Evolutionary conservation across 805 yeast species (phyloP), one percentile per base, ranked within the genome.

Genomic region (Kuraishia cidri): DNA sequence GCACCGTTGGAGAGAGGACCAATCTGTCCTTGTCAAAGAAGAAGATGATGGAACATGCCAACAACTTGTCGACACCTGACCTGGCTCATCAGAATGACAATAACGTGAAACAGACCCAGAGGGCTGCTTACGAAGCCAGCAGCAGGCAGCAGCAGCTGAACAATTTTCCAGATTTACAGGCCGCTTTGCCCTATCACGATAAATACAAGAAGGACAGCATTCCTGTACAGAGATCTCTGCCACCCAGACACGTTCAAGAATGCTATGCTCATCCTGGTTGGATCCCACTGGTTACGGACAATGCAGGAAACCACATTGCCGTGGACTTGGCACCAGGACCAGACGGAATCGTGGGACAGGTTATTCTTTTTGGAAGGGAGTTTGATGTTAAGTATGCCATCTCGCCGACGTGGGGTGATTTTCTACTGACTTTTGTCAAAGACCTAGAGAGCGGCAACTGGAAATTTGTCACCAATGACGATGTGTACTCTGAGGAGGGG

Each of bases 251-350:
- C 3, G 62, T 87, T 21, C 81, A 79, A 48, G 62, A 68, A 4
- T 72, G 70, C 2, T 88, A 84, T 58, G 86, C 95, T 3, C 82
- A 84, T 52, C 73, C 84, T 4, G 74, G 70, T 46, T 88, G 97
- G 97, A 75, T 88, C 33, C 97, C 97, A 2, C 57, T 88, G 31
- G 69, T 86, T 17, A 83, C 92, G 13, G 97, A 88, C 51, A 74
- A 73, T 36, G 75, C 79, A 3, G 97, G 97, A 19, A 88, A 88
- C 59, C 86, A 84, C 52, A 75, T 88, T 33, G 97, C 86, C 33
- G 68, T 88, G 9, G 97, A 88, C 55, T 64, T 88, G 37, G 77
- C 80, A 6, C 87, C 88, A 2, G 95, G 81, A 5, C 63, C 75
- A 5, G 57, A 63, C 18, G 94, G 95, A 26, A 63, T 54, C 20